Percentiles rank a stretch among this genome's conserved stretches.
phyloP scores from a whole-genome alignment of 176 grass and related monocot genomes.

The Dendrocalamus sinicus region DNA sequence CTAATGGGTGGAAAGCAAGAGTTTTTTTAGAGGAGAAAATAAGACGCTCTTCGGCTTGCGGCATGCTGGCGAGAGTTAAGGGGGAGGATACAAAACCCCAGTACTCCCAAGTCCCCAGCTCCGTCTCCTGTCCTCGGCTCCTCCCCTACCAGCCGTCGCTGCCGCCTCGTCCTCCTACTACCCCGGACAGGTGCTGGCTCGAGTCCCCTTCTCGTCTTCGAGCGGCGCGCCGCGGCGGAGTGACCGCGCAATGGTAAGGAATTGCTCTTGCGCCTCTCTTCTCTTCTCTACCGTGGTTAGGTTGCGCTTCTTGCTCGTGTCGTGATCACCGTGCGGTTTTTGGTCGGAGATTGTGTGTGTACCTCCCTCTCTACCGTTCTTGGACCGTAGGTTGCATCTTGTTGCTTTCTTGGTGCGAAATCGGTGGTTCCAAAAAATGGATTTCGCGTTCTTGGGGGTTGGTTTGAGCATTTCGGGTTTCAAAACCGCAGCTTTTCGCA shows the following conservation, averaged over 20 bases:
- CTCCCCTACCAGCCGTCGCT: neutral
- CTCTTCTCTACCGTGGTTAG: neutral
- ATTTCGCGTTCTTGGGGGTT: constrained; percentile 21
- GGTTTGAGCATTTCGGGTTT: neutral
- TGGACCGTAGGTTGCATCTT: neutral
- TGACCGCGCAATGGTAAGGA: constrained; percentile 6
- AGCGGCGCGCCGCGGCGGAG: neutral
- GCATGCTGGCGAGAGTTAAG: no score
- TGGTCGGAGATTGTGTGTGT: neutral
- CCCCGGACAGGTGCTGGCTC: no score
- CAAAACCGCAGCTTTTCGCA: no score
- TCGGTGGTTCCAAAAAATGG: neutral
- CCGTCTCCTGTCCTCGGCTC: neutral
- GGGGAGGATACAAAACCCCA: no score
- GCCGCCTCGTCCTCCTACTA: neutral
- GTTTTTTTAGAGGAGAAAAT: no score
- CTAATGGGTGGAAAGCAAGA: no score
- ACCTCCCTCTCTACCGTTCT: neutral
- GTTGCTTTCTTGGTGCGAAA: neutral
- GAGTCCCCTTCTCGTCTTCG: neutral
- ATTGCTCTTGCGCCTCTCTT: neutral
- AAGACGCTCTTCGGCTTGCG: no score
- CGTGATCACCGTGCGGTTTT: neutral
- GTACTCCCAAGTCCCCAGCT: no score
- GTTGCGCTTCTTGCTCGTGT: neutral